These are phyloP conservation scores for Entomortierella lignicola DNA, from an alignment of 192 early-diverging fungal genomes.

Conservation along the genomic window DNA sequence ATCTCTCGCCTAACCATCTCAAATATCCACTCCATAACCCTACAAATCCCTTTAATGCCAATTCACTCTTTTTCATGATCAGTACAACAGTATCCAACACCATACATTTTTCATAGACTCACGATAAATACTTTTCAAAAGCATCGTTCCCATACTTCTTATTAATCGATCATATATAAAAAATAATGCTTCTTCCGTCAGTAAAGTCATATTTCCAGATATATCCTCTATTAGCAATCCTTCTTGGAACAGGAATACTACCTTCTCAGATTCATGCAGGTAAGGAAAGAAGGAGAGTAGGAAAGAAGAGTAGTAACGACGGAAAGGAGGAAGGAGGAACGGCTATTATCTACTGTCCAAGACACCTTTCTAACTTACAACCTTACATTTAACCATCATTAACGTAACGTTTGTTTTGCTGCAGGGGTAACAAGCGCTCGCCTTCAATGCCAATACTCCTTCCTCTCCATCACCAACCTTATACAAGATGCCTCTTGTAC, in stretches of 20 bases:
- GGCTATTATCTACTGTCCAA: too few species aligned
- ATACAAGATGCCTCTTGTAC: conserved; percentile 45
- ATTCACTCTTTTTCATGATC: not conserved
- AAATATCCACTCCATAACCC: too few species aligned
- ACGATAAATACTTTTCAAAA: too few species aligned
- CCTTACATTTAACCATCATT: not conserved
- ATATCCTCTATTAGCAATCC: not conserved
- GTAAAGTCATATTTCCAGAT: not conserved
- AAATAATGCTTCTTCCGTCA: conserved; percentile 14
- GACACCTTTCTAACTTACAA: not conserved
- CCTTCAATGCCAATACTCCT: conserved; percentile 45
- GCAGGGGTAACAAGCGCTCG: conserved; percentile 42
- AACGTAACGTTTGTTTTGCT: not conserved
- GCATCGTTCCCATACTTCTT: not conserved
- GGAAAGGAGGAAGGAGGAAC: too few species aligned
- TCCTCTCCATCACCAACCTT: conserved; percentile 38
- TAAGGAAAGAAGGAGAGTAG: too few species aligned
- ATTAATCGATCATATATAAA: too few species aligned
- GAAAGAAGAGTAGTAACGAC: too few species aligned
- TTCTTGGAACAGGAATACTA: not conserved
- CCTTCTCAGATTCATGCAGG: conserved; percentile 21
- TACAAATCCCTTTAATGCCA: too few species aligned
- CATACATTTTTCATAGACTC: too few species aligned
- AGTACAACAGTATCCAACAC: too few species aligned
- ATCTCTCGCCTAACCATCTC: too few species aligned